Conservation (phyloP, 2,329 filamentous ascomycete genomes). For the Fusarium austroafricanum region DNA sequence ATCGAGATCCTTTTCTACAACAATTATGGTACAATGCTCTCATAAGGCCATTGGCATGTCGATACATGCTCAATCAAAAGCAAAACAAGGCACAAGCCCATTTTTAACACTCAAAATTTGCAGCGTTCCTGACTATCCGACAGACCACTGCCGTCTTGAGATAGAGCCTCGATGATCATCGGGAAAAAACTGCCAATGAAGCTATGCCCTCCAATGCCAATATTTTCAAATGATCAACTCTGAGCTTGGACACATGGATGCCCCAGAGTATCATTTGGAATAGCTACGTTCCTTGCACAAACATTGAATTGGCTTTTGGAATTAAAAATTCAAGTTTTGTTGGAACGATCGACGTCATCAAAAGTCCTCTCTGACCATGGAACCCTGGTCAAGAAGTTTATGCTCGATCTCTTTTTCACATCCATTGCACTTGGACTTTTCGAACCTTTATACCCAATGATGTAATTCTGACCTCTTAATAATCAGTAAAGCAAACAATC, state of each 20-base stretch:
- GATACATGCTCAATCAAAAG: not conserved
- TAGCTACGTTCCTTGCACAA: not conserved
- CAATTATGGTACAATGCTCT: not conserved
- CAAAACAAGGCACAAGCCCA: slow-evolving; percentile 3
- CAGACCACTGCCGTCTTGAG: slow-evolving; percentile 38
- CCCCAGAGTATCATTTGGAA: not conserved
- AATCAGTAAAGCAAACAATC: not conserved
- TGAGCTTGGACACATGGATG: slow-evolving; percentile 26
- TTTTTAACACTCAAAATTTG: slow-evolving; percentile 30
- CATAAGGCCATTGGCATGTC: not conserved
- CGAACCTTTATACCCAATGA: slow-evolving; percentile 4
- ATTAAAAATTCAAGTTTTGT: slow-evolving; percentile 10
- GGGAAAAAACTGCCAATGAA: slow-evolving; percentile 43
- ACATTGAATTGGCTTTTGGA: slow-evolving; percentile 1
- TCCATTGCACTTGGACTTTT: slow-evolving; percentile 19
- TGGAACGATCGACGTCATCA: slow-evolving; percentile 40
- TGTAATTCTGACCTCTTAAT: slow-evolving; percentile 11
- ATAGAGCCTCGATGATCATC: slow-evolving; percentile 40
- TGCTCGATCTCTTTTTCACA: not conserved
- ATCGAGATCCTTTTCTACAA: not conserved
- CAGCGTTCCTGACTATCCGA: slow-evolving; percentile 45
- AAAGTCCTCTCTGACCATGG: slow-evolving; percentile 4
- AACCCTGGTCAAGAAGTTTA: not conserved
- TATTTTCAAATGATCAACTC: slow-evolving; percentile 3
- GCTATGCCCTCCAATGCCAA: slow-evolving; percentile 26